A percentile compares a stretch with the other conserved stretches of the same genome.
Evolutionary conservation across 345 rosid species (phyloP).

Genomic region (Physaria fendleri): DNA sequence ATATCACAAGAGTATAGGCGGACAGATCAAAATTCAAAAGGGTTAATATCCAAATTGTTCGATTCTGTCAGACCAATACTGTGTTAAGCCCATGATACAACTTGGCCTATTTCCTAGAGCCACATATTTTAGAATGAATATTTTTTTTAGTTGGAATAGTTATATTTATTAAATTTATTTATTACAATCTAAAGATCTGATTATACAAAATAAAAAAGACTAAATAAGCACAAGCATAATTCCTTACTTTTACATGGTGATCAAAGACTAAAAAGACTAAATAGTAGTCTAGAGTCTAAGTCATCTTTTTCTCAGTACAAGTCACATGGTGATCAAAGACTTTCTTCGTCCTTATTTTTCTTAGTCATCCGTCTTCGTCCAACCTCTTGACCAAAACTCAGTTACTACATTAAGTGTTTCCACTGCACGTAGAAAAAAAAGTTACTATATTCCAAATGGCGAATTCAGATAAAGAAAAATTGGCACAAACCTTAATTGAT

Average conservation of each 20-base stretch:
- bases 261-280: no score
- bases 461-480: conserved; percentile 30
- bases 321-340: background rate
- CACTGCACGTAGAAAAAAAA: no score
- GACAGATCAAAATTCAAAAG: background rate
- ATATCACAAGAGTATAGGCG: background rate
- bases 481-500: conserved; percentile 48
- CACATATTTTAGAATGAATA: no score
- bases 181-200: no score
- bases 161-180: no score
- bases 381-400: background rate
- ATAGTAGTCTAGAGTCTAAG: background rate
- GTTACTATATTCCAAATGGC: conserved; percentile 46
- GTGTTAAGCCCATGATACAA: background rate
- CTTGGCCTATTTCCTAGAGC: background rate
- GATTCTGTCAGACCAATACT: background rate
- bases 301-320: background rate
- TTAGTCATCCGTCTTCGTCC: conserved; percentile 14
- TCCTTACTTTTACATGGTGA: no score
- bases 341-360: conserved; percentile 2
- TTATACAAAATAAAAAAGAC: no score
- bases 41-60: background rate
- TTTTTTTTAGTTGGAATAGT: no score
- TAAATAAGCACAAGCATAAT: no score
- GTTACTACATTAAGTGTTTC: background rate